Percentiles rank a stretch among this genome's conserved stretches.
Conservation (phyloP, 164 flowering plant genomes). For the Vitis riparia region DNA sequence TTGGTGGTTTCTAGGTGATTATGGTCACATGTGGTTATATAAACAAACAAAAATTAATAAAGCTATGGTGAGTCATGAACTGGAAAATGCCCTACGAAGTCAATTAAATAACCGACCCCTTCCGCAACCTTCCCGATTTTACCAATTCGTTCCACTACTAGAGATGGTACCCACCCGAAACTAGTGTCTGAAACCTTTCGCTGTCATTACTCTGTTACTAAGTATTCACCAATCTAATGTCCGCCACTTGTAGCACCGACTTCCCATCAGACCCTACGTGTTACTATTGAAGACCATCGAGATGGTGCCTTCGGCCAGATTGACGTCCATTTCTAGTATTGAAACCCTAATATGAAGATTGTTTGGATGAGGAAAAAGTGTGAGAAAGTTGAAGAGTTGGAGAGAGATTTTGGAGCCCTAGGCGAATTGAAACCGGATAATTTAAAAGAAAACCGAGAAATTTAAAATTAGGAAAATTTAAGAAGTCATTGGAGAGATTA, state of each 20-base stretch:
- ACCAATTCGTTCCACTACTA: conserved; percentile 67
- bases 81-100: conserved; percentile 37
- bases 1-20: too few species aligned
- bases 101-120: conserved; percentile 66
- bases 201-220: conserved; percentile 22
- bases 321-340: conserved; percentile 18
- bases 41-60: too few species aligned
- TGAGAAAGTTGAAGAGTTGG: neutral
- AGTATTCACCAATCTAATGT: conserved; percentile 38
- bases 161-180: conserved; percentile 65
- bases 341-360: too few species aligned
- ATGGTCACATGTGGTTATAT: too few species aligned
- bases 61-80: neutral
- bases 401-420: neutral
- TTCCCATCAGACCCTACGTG: conserved; percentile 21
- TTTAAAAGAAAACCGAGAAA: neutral
- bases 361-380: neutral
- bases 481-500: too few species aligned
- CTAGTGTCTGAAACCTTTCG: conserved; percentile 63
- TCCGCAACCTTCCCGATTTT: conserved; percentile 45
- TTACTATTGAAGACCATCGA: conserved; percentile 25
- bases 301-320: conserved; percentile 56
- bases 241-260: conserved; percentile 62
- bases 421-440: neutral
- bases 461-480: too few species aligned